Percentiles rank a stretch among this genome's conserved stretches.
Conservation (phyloP, 805 yeast genomes). For the Candida sakaeoensis region DNA sequence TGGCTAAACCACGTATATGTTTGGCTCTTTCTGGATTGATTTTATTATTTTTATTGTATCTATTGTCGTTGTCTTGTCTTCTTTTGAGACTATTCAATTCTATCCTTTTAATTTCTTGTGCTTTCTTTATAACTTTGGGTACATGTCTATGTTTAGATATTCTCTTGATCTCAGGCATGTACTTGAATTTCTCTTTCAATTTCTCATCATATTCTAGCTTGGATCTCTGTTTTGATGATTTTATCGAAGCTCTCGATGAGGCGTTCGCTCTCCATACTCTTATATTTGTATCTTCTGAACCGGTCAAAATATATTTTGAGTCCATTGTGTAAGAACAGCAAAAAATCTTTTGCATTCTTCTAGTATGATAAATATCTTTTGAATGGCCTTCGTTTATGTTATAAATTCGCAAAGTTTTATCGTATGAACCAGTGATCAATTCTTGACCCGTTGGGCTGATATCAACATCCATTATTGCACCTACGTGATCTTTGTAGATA, state of each 20-base stretch:
- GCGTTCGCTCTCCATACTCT: slow-evolving; percentile 91
- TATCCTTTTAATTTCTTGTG: slow-evolving; percentile 75
- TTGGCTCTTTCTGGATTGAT: slow-evolving; percentile 73
- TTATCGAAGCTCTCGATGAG: slow-evolving; percentile 76
- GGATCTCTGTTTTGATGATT: slow-evolving; percentile 73
- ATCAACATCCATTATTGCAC: slow-evolving; percentile 92
- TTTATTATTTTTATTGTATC: slow-evolving; percentile 64
- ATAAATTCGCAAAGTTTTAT: slow-evolving; percentile 83
- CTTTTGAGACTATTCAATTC: slow-evolving; percentile 73
- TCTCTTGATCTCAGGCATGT: slow-evolving; percentile 94
- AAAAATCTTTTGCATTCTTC: slow-evolving; percentile 95
- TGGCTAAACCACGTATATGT: slow-evolving; percentile 81
- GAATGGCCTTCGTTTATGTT: slow-evolving; percentile 82
- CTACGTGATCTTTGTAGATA: slow-evolving; percentile 91
- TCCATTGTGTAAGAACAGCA: slow-evolving; percentile 84
- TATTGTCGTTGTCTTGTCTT: slow-evolving; percentile 78
- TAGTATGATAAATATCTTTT: slow-evolving; percentile 92
- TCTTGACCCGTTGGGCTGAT: slow-evolving; percentile 97
- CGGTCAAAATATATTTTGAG: slow-evolving; percentile 78
- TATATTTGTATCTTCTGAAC: slow-evolving; percentile 95
- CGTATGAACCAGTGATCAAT: slow-evolving; percentile 92
- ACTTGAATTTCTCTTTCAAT: slow-evolving; percentile 85
- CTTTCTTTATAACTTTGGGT: slow-evolving; percentile 83
- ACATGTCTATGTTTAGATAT: slow-evolving; percentile 90
- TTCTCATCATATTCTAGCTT: slow-evolving; percentile 89